A percentile compares a stretch with the other conserved stretches of the same genome.
Evolutionary conservation across 169 alveolate species (phyloP).

Genomic region (Plasmodium ovale): DNA sequence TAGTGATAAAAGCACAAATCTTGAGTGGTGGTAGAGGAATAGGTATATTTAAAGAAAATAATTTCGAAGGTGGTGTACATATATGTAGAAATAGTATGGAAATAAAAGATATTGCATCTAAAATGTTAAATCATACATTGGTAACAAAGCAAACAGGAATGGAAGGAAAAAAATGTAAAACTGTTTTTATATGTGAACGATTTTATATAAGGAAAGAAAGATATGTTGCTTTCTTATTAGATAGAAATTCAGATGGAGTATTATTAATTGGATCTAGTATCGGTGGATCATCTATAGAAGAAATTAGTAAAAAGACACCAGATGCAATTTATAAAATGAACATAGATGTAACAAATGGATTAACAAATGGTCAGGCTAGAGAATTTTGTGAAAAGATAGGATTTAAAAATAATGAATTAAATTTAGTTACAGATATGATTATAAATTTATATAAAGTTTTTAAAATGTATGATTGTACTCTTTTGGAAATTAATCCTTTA

Average conservation of each 20-base stretch:
- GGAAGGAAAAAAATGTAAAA: constrained; percentile 88
- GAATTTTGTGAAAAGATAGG: constrained; percentile 82
- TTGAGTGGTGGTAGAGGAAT: constrained; percentile 95
- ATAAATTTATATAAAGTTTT: constrained; percentile 87
- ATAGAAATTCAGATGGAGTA: constrained; percentile 93
- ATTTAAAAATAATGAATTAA: constrained; percentile 76
- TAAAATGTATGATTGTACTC: constrained; percentile 91
- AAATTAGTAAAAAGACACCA: constrained; percentile 89
- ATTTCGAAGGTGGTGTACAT: constrained; percentile 91
- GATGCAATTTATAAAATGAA: constrained; percentile 82
- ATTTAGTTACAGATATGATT: constrained; percentile 78
- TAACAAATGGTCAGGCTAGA: constrained; percentile 79
- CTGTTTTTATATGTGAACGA: constrained; percentile 90
- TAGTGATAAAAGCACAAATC: constrained; percentile 90
- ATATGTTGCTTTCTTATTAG: constrained; percentile 94
- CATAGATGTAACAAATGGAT: constrained; percentile 86
- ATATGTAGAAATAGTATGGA: constrained; percentile 85
- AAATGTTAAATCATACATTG: constrained; percentile 91
- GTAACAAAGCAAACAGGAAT: constrained; percentile 92
- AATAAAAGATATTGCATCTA: constrained; percentile 86
- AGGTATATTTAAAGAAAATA: constrained; percentile 90
- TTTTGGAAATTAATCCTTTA: constrained; percentile 96
- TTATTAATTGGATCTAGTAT: constrained; percentile 88
- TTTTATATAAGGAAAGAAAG: constrained; percentile 88
- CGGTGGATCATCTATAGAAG: constrained; percentile 95